Evolutionary conservation across 352 stramenopile genomes (phyloP).

Genomic region (Phytophthora quininea): DNA sequence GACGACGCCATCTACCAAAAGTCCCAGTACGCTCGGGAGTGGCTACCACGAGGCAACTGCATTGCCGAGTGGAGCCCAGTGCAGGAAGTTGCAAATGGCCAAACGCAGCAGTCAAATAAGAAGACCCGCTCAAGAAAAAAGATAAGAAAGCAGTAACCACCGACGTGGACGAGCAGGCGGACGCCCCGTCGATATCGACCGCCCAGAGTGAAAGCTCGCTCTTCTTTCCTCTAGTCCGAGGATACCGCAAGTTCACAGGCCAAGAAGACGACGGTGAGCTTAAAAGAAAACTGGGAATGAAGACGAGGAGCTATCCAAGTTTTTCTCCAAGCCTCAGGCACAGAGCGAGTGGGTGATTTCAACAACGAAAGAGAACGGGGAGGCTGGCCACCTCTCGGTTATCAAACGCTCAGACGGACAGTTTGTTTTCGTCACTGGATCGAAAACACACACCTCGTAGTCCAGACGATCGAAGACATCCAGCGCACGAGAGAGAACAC

Average conservation of each 20-base stretch:
- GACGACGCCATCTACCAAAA: slow-evolving; percentile 78
- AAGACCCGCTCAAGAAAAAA: neutral
- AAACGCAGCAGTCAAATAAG: too few relatives aligned
- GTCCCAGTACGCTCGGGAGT: slow-evolving; percentile 66
- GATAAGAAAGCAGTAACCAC: neutral
- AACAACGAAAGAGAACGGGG: slow-evolving; percentile 83
- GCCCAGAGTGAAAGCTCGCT: slow-evolving; percentile 1
- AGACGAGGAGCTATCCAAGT: slow-evolving; percentile 65
- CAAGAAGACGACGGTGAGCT: slow-evolving; percentile 81
- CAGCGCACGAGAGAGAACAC: slow-evolving; percentile 32
- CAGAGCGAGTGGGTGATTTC: slow-evolving; percentile 62
- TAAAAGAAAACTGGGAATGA: slow-evolving; percentile 26
- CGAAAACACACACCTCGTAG: slow-evolving; percentile 85
- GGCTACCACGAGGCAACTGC: slow-evolving; percentile 79
- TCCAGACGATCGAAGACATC: slow-evolving; percentile 55
- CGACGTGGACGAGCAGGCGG: neutral
- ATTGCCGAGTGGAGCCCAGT: slow-evolving; percentile 51
- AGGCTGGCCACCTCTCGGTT: slow-evolving; percentile 74
- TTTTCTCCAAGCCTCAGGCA: slow-evolving; percentile 69
- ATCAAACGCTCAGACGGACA: slow-evolving; percentile 68
- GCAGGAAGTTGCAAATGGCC: neutral
- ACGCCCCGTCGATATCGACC: too few relatives aligned
- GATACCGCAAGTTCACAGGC: slow-evolving; percentile 83
- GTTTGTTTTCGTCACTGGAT: slow-evolving; percentile 77
- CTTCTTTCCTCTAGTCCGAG: slow-evolving; percentile 68